Percentiles rank a stretch among this genome's conserved stretches.
Evolutionary conservation across 2,329 filamentous ascomycete species (phyloP).

Genomic region (Fusarium sp.): DNA sequence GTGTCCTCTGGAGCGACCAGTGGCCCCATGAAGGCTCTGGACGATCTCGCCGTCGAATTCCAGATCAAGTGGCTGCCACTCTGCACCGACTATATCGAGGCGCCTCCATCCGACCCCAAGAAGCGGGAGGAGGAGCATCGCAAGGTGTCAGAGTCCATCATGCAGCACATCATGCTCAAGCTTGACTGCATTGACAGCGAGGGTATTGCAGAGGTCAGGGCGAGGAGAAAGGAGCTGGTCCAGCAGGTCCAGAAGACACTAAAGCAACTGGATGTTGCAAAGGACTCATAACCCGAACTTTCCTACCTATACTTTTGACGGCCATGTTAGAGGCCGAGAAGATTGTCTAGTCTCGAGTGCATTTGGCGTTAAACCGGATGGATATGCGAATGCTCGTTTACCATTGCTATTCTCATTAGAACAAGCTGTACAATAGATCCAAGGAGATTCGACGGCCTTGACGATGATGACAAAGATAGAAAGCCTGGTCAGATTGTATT

Average conservation of each 20-base stretch:
- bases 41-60: conserved; percentile 74
- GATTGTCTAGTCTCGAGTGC: conserved; percentile 35
- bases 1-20: conserved; percentile 47
- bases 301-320: conserved; percentile 9
- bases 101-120: conserved; percentile 73
- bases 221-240: conserved; percentile 78
- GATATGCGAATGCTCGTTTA: conserved; percentile 25
- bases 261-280: conserved; percentile 69
- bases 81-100: conserved; percentile 69
- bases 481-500: conserved; percentile 33
- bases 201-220: conserved; percentile 73
- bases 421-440: conserved; percentile 46
- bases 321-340: conserved; percentile 20
- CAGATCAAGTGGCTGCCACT: conserved; percentile 72
- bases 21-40: conserved; percentile 66
- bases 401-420: conserved; percentile 40
- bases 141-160: conserved; percentile 78
- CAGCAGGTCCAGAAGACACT: conserved; percentile 76
- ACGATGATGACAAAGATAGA: conserved; percentile 42
- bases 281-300: conserved; percentile 34
- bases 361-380: conserved; percentile 36
- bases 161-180: conserved; percentile 82
- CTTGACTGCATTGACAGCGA: conserved; percentile 81
- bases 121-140: conserved; percentile 81
- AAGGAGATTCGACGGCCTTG: conserved; percentile 32